These are phyloP conservation scores for Aspergillus unguis DNA, from an alignment of 2,329 filamentous ascomycete genomes.

Conservation along the genomic window DNA sequence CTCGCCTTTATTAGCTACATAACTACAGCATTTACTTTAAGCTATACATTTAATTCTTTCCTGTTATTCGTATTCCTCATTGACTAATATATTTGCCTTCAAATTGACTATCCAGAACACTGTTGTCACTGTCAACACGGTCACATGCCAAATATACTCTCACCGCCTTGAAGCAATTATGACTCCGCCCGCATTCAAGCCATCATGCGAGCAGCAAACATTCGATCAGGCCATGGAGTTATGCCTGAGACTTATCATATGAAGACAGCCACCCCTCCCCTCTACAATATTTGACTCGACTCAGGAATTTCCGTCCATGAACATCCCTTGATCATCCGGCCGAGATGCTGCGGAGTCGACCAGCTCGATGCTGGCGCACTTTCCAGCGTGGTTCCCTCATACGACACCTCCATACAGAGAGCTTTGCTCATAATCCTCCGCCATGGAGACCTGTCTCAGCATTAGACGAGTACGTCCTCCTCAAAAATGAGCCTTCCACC, in stretches of 20 bases:
- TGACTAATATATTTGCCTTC: too few relatives aligned
- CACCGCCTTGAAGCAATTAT: constrained; percentile 16
- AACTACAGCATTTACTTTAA: too few relatives aligned
- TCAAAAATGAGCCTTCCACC: background rate
- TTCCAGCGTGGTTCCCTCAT: constrained; percentile 23
- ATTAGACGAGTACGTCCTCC: constrained; percentile 53
- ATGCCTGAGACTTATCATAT: constrained; percentile 17
- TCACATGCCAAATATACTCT: constrained; percentile 18
- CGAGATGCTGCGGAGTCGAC: constrained; percentile 36
- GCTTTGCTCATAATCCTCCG: constrained; percentile 40
- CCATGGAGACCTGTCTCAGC: constrained; percentile 58
- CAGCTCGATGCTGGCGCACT: constrained; percentile 32
- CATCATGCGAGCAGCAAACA: constrained; percentile 8
- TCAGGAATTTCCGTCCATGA: constrained; percentile 14
- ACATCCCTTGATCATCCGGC: constrained; percentile 22
- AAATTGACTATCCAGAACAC: too few relatives aligned
- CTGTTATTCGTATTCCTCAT: background rate
- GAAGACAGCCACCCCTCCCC: constrained; percentile 11
- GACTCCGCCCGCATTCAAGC: constrained; percentile 5
- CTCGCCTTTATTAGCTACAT: background rate
- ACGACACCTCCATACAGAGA: constrained; percentile 27
- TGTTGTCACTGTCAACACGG: background rate
- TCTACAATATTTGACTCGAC: constrained; percentile 9
- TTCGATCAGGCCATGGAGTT: constrained; percentile 9
- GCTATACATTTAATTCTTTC: too few relatives aligned